Evolutionary conservation across 73 alveolate species (phyloP).

Genomic region (Paramecium primaurelia): DNA sequence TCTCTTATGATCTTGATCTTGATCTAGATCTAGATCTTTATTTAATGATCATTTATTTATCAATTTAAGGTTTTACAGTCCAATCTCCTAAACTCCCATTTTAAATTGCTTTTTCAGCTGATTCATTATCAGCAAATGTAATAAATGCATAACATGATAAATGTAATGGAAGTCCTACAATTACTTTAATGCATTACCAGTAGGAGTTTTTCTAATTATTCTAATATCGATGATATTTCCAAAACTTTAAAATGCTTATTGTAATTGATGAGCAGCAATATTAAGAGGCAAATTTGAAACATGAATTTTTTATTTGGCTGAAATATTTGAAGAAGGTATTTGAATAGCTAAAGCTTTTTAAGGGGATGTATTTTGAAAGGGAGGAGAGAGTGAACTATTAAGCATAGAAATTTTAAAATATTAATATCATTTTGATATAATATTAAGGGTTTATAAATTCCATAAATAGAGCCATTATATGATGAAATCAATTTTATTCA

Average conservation of each 20-base stretch:
- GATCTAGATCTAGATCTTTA: not conserved
- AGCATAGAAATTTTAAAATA: not conserved
- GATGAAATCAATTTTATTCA: not conserved
- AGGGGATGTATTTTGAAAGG: not conserved
- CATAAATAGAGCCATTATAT: not conserved
- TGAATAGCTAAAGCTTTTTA: not conserved
- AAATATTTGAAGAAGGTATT: not conserved
- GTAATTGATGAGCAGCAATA: not conserved
- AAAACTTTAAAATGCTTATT: not conserved
- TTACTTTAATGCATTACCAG: not conserved
- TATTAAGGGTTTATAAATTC: not conserved
- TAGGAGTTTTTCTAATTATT: not conserved
- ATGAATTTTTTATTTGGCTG: not conserved
- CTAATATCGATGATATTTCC: not conserved
- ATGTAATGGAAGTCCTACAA: not conserved
- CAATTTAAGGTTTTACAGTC: not conserved
- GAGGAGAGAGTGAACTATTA: not conserved
- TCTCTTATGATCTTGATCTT: not conserved
- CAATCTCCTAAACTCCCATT: not conserved
- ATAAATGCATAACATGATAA: not conserved
- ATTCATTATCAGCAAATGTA: not conserved
- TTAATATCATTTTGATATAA: not conserved
- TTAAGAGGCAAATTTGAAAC: conserved; percentile 27
- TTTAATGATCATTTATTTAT: not conserved
- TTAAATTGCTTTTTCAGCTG: not conserved